phyloP scores from a whole-genome alignment of 495 filamentous ascomycete genomes.

The Hypoxylon lenormandii region DNA sequence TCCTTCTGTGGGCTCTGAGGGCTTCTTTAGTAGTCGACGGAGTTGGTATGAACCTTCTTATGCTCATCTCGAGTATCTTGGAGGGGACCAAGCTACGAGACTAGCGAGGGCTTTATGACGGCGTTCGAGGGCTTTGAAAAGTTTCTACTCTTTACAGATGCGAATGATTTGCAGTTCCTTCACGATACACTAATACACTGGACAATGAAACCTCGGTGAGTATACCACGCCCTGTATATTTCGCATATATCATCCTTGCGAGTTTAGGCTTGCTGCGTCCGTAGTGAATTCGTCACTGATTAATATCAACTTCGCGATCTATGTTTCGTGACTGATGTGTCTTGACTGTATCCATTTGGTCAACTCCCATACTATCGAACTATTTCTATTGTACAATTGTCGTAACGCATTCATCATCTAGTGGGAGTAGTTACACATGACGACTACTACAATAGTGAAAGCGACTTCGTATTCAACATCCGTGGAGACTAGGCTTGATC shows the following conservation, averaged over 20 bases:
- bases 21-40: conserved; percentile 54
- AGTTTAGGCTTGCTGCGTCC: conserved; percentile 13
- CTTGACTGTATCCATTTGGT: no score
- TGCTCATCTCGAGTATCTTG: conserved; percentile 35
- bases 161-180: conserved; percentile 22
- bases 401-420: no score
- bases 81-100: conserved; percentile 55
- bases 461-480: background rate
- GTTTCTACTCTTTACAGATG: conserved; percentile 27
- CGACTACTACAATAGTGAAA: no score
- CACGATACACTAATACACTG: conserved; percentile 16
- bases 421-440: no score
- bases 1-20: conserved; percentile 61
- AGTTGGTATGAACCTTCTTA: conserved; percentile 60
- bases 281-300: conserved; percentile 17
- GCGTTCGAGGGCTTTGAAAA: conserved; percentile 47
- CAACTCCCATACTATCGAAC: no score
- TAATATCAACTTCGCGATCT: no score
- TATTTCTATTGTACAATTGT: no score
- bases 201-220: conserved; percentile 31
- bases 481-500: conserved; percentile 6
- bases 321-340: background rate
- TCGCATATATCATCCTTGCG: conserved; percentile 16
- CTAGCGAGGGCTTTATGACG: conserved; percentile 52
- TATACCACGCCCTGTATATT: conserved; percentile 34